Percentiles rank a stretch among this genome's conserved stretches.
These are phyloP conservation scores for Decorospora gaudefroyi DNA, from an alignment of 2,329 filamentous ascomycete genomes.

Conservation along the genomic window DNA sequence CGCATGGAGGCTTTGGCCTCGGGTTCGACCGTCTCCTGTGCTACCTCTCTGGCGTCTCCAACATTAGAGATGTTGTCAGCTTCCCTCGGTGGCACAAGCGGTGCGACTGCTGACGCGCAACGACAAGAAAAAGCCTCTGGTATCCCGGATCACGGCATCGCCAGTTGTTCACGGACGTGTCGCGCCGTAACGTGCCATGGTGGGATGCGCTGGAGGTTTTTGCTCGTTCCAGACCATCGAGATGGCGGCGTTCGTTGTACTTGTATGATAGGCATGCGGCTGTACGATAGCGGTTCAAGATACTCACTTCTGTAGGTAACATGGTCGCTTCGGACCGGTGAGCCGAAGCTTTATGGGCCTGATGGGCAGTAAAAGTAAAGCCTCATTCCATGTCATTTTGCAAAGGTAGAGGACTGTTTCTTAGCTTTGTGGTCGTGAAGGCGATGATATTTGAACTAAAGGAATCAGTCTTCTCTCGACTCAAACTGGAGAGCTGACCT, in stretches of 20 bases:
- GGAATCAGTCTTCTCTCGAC: no score
- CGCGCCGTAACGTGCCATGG: slow-evolving; percentile 13
- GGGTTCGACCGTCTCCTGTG: slow-evolving; percentile 86
- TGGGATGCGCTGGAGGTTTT: slow-evolving; percentile 7
- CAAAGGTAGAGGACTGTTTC: no score
- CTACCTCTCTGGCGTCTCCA: slow-evolving; percentile 80
- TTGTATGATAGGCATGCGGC: slow-evolving; percentile 24
- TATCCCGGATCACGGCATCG: slow-evolving; percentile 12
- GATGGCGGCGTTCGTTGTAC: slow-evolving; percentile 19
- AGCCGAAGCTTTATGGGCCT: not conserved
- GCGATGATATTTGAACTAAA: no score
- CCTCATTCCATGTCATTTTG: not conserved
- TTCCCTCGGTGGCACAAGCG: slow-evolving; percentile 75
- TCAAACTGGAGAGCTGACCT: no score
- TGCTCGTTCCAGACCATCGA: slow-evolving; percentile 8
- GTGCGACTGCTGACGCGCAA: slow-evolving; percentile 53
- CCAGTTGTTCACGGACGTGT: slow-evolving; percentile 8
- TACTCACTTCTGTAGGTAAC: not conserved
- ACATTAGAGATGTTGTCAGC: slow-evolving; percentile 80
- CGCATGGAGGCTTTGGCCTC: slow-evolving; percentile 87
- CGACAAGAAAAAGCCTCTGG: slow-evolving; percentile 7
- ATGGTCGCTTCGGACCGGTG: not conserved
- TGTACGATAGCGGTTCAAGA: slow-evolving; percentile 4
- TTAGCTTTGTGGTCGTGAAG: no score
- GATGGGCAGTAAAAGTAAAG: not conserved